These are phyloP conservation scores for Phytophthora pluvialis DNA, from an alignment of 352 stramenopile genomes.

Conservation along the genomic window DNA sequence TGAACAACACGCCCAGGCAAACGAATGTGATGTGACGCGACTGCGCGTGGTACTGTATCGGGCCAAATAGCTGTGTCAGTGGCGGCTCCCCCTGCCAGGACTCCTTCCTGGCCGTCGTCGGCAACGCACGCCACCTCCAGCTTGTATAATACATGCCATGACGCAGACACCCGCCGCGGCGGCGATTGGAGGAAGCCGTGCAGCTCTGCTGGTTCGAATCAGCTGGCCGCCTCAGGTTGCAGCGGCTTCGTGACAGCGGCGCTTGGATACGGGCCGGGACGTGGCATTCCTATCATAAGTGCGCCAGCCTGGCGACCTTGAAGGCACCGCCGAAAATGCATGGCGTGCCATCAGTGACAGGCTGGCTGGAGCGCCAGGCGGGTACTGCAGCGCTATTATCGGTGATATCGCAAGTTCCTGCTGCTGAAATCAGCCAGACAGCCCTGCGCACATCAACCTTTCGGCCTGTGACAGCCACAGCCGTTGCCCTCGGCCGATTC, in stretches of 20 bases:
- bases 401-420: constrained; percentile 2
- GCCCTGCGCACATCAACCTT: constrained; percentile 3
- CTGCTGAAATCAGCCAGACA: constrained; percentile 5
- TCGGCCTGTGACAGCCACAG: background rate
- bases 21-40: constrained; percentile 26
- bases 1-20: constrained; percentile 31
- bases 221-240: constrained; percentile 1
- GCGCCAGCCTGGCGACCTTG: constrained; percentile 15
- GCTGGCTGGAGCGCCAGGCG: constrained; percentile 5
- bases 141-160: background rate
- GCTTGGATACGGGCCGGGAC: constrained; percentile 21
- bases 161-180: background rate
- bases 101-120: background rate
- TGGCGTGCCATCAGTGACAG: constrained; percentile 18
- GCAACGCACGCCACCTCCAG: background rate
- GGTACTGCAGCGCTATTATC: background rate
- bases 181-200: constrained; percentile 23
- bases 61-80: too few species aligned
- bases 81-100: too few species aligned
- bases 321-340: constrained; percentile 22
- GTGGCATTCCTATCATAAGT: constrained; percentile 12
- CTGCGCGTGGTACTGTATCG: constrained; percentile 16
- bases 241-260: constrained; percentile 13
- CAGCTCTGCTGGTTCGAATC: constrained; percentile 4
- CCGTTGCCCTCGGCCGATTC: background rate